Conservation (phyloP, 345 rosid genomes). For the Lumnitzera littorea region DNA sequence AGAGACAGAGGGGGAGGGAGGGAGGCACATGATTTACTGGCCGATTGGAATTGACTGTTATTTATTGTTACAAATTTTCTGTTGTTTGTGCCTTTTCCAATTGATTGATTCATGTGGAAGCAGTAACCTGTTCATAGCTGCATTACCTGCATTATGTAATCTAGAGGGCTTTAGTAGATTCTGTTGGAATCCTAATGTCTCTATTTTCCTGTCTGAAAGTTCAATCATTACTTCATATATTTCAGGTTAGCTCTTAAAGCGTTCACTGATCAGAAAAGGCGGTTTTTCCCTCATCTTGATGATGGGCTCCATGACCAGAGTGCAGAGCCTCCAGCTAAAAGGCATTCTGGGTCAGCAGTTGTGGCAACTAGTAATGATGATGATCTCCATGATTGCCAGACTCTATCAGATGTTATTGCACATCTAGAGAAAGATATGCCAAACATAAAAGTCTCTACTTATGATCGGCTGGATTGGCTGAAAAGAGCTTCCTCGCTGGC, state of each 20-base stretch:
- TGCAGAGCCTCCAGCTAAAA: constrained; percentile 42
- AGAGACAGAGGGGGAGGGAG: too few relatives aligned
- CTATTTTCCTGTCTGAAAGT: neutral
- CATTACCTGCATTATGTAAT: neutral
- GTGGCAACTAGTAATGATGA: constrained; percentile 28
- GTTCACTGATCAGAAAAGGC: constrained; percentile 83
- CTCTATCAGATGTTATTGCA: constrained; percentile 53
- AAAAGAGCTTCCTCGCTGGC: constrained; percentile 72
- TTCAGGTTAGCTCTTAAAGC: constrained; percentile 94
- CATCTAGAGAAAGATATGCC: constrained; percentile 54
- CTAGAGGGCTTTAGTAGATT: neutral
- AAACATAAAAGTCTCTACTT: constrained; percentile 50
- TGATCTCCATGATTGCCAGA: constrained; percentile 39
- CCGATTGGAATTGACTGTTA: too few relatives aligned
- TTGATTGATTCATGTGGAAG: too few relatives aligned
- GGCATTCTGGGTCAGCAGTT: constrained; percentile 30
- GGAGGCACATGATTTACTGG: too few relatives aligned
- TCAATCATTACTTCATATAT: constrained; percentile 5
- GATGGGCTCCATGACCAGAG: constrained; percentile 39
- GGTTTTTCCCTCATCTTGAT: constrained; percentile 78
- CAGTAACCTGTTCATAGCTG: too few relatives aligned
- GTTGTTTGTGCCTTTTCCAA: too few relatives aligned
- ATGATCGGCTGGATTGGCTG: constrained; percentile 79
- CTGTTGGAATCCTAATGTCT: neutral
- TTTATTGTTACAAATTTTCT: too few relatives aligned